Evolutionary conservation across 176 grass and related monocot genomes (phyloP).

Genomic region (Lolium multiflorum): DNA sequence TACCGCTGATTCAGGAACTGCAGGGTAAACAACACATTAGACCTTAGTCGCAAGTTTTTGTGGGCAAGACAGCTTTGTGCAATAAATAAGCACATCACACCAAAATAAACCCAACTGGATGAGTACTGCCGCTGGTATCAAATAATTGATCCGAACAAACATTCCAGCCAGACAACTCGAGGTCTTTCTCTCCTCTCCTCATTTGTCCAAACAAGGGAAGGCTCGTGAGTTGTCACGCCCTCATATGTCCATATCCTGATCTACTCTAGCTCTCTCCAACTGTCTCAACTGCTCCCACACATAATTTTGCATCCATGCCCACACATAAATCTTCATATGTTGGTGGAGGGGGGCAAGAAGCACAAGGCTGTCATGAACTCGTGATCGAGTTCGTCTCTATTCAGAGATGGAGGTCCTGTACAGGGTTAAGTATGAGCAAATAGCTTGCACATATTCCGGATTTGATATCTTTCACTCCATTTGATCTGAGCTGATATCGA

Average conservation of each 20-base stretch:
- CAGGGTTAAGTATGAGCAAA: background rate
- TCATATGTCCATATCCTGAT: constrained; percentile 23
- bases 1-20: no score
- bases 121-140: background rate
- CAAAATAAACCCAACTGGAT: background rate
- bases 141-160: constrained; percentile 57
- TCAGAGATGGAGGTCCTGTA: background rate
- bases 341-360: constrained; percentile 9
- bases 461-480: no score
- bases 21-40: no score
- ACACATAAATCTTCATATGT: background rate
- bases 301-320: constrained; percentile 21
- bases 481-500: background rate
- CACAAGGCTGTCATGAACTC: background rate
- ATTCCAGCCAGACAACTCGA: constrained; percentile 43
- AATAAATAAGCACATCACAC: no score
- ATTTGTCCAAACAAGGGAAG: background rate
- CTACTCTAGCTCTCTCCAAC: constrained; percentile 23
- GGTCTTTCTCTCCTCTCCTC: constrained; percentile 18
- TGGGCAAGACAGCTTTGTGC: no score
- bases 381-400: background rate
- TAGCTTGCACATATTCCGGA: background rate
- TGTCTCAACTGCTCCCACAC: constrained; percentile 49
- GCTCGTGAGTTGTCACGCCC: constrained; percentile 25
- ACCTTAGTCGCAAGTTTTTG: no score